Evolutionary conservation across 192 early-diverging fungal genomes (phyloP), one percentile per base, ranked within the genome.

Genomic region (Rhizoclosmatium sp.): DNA sequence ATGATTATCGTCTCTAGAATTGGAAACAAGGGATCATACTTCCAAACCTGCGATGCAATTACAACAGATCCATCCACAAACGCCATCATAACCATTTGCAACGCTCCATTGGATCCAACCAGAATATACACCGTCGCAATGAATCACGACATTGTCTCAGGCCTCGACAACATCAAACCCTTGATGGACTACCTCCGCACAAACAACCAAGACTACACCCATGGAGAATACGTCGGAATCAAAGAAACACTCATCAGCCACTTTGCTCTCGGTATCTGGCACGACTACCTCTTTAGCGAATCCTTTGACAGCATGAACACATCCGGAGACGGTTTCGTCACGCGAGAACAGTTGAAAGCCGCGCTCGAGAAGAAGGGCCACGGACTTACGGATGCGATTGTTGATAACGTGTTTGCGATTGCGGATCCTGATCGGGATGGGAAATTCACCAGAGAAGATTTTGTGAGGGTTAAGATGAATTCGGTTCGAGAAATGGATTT

Each of bases 31-130:
- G 70, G 70, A 9, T 46, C 47, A n/a, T 71, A 56, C 40, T n/a
- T 71, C 47, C 70, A 56, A 31, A 42, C n/a, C 12, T 71, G 70
- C 70, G 70, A 71, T 58, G 49, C 47, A 21, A 42, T 71, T 39
- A 14, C 10, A 19, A 56, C 47, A 2, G 70, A 71, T 58, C 23
- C 48, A 12, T 12, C 10, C 16, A 19, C 3, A 21, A 71, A 71
- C 70, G 5, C 12, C 12, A 49, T 71, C 16, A 19, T 56, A 4
- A 9, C 14, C 5, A 71, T 71, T 23, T n/a, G 10, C 16, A 49
- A 49, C n/a, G 54, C 4, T 10, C 70, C 49, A 3, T 40, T 71
- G 16, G 70, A 58, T 23, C 4, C 4, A n/a, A 47, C 56, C 1
- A 4, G 51, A 4, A 4, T 56, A 49, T 71, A 71, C 41, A 71